Conservation (phyloP, 345 rosid species). For the Dipteronia sinensis region DNA sequence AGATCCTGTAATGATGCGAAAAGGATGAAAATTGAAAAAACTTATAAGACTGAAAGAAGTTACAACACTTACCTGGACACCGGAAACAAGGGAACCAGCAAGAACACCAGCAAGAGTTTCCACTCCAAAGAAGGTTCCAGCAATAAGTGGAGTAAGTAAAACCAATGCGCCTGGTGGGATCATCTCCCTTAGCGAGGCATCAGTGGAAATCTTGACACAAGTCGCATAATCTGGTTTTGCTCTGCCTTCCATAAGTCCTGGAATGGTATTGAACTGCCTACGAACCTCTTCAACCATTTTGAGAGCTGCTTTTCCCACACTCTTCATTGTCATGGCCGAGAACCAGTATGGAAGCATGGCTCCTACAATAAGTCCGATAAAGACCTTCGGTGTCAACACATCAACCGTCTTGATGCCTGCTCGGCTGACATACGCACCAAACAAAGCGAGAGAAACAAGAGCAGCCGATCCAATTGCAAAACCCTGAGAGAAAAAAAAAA, state of each 20-base stretch:
- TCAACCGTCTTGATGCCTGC: conserved; percentile 63
- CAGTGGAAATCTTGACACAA: conserved; percentile 77
- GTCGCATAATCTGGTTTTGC: conserved; percentile 65
- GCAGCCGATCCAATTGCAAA: conserved; percentile 82
- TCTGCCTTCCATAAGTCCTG: conserved; percentile 70
- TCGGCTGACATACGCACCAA: conserved; percentile 71
- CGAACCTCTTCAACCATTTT: conserved; percentile 84
- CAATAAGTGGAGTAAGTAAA: conserved; percentile 63
- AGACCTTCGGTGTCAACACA: conserved; percentile 67
- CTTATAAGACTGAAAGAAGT: no score
- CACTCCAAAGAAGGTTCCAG: conserved; percentile 64
- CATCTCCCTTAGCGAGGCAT: conserved; percentile 67
- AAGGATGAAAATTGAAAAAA: neutral
- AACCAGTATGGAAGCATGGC: conserved; percentile 87
- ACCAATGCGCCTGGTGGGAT: conserved; percentile 77
- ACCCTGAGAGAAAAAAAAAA: conserved; percentile 38
- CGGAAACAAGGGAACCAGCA: conserved; percentile 72
- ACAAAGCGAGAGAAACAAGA: conserved; percentile 66
- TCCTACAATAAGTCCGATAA: conserved; percentile 62
- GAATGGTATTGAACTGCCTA: conserved; percentile 69
- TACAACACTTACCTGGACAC: conserved; percentile 48
- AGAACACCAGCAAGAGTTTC: conserved; percentile 75
- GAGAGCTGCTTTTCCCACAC: conserved; percentile 71
- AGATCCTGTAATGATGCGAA: neutral
- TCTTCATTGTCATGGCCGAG: conserved; percentile 80